These are phyloP conservation scores for Phialophora verrucosa DNA, from an alignment of 2,329 filamentous ascomycete species.

Conservation along the genomic window DNA sequence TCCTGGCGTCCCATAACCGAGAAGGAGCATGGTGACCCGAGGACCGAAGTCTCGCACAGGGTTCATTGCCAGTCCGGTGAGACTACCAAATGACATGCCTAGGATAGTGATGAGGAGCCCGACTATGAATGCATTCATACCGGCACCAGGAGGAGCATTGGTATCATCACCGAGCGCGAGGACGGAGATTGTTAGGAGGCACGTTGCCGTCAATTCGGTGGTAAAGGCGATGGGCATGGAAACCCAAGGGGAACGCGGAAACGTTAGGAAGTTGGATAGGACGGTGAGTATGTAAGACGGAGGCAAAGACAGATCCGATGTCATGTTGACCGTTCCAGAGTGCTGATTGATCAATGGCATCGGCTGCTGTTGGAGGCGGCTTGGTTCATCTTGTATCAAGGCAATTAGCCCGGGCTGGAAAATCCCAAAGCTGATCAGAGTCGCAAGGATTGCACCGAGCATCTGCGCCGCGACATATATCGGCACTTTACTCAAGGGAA, in stretches of 20 bases:
- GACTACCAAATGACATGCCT: constrained; percentile 50
- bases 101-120: constrained; percentile 50
- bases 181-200: constrained; percentile 50
- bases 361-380: neutral
- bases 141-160: constrained; percentile 56
- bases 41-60: constrained; percentile 59
- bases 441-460: constrained; percentile 58
- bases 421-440: constrained; percentile 54
- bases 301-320: neutral
- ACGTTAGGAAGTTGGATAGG: constrained; percentile 52
- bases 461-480: constrained; percentile 60
- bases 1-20: constrained; percentile 51
- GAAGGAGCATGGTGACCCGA: constrained; percentile 51
- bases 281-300: constrained; percentile 6
- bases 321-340: neutral
- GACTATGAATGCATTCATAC: constrained; percentile 59
- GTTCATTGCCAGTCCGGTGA: constrained; percentile 57
- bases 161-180: constrained; percentile 55
- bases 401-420: constrained; percentile 46
- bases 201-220: constrained; percentile 55
- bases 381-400: constrained; percentile 4
- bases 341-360: neutral
- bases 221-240: constrained; percentile 51
- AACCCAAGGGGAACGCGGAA: constrained; percentile 50
- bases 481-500: constrained; percentile 58